Conservation (phyloP, 352 stramenopile genomes). For the Pythium phragmiticola region DNA sequence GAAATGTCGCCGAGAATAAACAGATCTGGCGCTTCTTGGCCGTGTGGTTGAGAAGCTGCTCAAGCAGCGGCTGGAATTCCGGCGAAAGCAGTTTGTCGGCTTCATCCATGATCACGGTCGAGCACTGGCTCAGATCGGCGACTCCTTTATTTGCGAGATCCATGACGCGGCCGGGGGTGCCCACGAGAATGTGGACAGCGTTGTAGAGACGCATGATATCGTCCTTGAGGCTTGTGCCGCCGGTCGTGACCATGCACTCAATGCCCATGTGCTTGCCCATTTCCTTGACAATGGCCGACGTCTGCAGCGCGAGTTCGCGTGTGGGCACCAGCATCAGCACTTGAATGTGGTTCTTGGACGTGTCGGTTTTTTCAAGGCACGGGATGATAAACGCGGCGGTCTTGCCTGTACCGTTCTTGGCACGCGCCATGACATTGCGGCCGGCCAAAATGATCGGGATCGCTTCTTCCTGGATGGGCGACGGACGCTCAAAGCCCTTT, state of each 20-base stretch:
- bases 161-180: slow-evolving; percentile 97
- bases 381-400: slow-evolving; percentile 99
- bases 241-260: slow-evolving; percentile 98
- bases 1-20: slow-evolving; percentile 99
- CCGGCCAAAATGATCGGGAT: slow-evolving; percentile 99
- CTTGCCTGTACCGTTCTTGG: slow-evolving; percentile 99
- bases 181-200: slow-evolving; percentile 98
- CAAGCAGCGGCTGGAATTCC: slow-evolving; percentile 97
- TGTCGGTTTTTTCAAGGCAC: slow-evolving; percentile 99
- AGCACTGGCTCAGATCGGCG: slow-evolving; percentile 95
- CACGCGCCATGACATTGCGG: slow-evolving; percentile 96
- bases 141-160: slow-evolving; percentile 98
- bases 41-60: slow-evolving; percentile 96
- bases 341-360: slow-evolving; percentile 95
- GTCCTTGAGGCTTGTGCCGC: slow-evolving; percentile 98
- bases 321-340: slow-evolving; percentile 99
- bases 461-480: slow-evolving; percentile 98
- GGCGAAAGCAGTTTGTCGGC: slow-evolving; percentile 99
- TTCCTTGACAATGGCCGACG: slow-evolving; percentile 97
- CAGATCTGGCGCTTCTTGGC: slow-evolving; percentile 97
- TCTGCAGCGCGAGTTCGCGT: slow-evolving; percentile 98
- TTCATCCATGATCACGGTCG: slow-evolving; percentile 99
- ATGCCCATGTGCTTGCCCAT: slow-evolving; percentile 98
- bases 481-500: slow-evolving; percentile 99
- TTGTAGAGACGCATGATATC: slow-evolving; percentile 99